These are phyloP conservation scores for Fusarium papillatum DNA, from an alignment of 2,329 filamentous ascomycete species.

Conservation along the genomic window DNA sequence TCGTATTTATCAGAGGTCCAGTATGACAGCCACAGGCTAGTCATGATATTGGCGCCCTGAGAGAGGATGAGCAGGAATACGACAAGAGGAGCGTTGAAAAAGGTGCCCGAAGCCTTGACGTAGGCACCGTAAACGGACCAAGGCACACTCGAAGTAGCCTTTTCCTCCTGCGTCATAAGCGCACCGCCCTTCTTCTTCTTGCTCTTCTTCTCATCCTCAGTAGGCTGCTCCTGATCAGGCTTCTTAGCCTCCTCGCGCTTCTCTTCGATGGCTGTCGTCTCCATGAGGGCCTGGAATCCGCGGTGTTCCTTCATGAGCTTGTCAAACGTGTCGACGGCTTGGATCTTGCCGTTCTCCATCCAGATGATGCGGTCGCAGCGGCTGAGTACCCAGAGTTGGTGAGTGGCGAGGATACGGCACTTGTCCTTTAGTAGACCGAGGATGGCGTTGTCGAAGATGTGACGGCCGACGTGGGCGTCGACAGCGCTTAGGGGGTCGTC, in stretches of 20 bases:
- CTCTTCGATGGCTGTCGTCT: slow-evolving; percentile 82
- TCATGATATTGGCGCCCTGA: slow-evolving; percentile 88
- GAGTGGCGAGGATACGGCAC: slow-evolving; percentile 91
- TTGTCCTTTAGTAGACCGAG: slow-evolving; percentile 90
- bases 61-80: slow-evolving; percentile 75
- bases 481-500: slow-evolving; percentile 79
- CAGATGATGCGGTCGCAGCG: slow-evolving; percentile 93
- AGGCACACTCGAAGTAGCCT: slow-evolving; percentile 81
- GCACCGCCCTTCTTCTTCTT: slow-evolving; percentile 69
- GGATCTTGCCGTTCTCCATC: slow-evolving; percentile 89
- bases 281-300: slow-evolving; percentile 88
- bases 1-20: slow-evolving; percentile 88
- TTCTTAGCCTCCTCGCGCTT: slow-evolving; percentile 66
- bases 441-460: slow-evolving; percentile 95
- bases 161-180: slow-evolving; percentile 81
- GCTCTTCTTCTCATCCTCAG: slow-evolving; percentile 59
- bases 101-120: slow-evolving; percentile 79
- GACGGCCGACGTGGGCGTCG: slow-evolving; percentile 77
- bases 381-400: slow-evolving; percentile 93
- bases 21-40: slow-evolving; percentile 92
- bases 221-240: slow-evolving; percentile 57
- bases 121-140: slow-evolving; percentile 87
- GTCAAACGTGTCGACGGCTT: slow-evolving; percentile 89
- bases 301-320: slow-evolving; percentile 85
- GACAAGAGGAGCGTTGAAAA: slow-evolving; percentile 77